Conservation (phyloP, 495 filamentous ascomycete species). For the Daldinia loculata region DNA sequence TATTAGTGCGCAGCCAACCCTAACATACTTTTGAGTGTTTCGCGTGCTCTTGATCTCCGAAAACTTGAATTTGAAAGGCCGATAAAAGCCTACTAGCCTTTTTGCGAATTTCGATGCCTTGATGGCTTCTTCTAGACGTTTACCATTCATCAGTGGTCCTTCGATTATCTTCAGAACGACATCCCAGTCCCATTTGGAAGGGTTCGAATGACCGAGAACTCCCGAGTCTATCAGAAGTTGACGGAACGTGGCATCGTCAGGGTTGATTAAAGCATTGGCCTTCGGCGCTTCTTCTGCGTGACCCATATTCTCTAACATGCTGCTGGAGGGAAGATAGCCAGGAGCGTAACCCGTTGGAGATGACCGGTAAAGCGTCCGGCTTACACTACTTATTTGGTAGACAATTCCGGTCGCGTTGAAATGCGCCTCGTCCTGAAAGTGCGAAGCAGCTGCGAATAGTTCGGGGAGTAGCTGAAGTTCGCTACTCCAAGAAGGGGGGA, state of each 20-base stretch:
- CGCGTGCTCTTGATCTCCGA: slow-evolving; percentile 86
- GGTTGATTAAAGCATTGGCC: slow-evolving; percentile 71
- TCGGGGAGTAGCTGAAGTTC: slow-evolving; percentile 85
- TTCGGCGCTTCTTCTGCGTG: slow-evolving; percentile 72
- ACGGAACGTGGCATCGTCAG: slow-evolving; percentile 90
- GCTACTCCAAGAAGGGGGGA: slow-evolving; percentile 80
- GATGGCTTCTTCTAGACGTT: slow-evolving; percentile 91
- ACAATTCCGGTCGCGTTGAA: slow-evolving; percentile 85
- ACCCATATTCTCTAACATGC: slow-evolving; percentile 51
- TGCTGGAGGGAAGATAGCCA: slow-evolving; percentile 48
- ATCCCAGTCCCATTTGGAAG: slow-evolving; percentile 96
- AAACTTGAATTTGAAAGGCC: slow-evolving; percentile 96
- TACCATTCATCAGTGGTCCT: slow-evolving; percentile 89
- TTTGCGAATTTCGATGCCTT: slow-evolving; percentile 96
- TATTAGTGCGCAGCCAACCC: slow-evolving; percentile 86
- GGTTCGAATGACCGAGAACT: slow-evolving; percentile 85
- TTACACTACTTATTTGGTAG: slow-evolving; percentile 97
- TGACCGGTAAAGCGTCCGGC: slow-evolving; percentile 88
- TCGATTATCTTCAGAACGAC: slow-evolving; percentile 89
- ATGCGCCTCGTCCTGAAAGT: slow-evolving; percentile 73
- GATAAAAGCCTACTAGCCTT: slow-evolving; percentile 90
- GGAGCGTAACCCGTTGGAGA: slow-evolving; percentile 54
- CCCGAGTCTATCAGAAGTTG: slow-evolving; percentile 85
- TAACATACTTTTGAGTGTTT: slow-evolving; percentile 91
- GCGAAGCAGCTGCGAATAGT: slow-evolving; percentile 76